Evolutionary conservation across 805 yeast genomes (phyloP).

Genomic region (Priceomyces haplophilus): DNA sequence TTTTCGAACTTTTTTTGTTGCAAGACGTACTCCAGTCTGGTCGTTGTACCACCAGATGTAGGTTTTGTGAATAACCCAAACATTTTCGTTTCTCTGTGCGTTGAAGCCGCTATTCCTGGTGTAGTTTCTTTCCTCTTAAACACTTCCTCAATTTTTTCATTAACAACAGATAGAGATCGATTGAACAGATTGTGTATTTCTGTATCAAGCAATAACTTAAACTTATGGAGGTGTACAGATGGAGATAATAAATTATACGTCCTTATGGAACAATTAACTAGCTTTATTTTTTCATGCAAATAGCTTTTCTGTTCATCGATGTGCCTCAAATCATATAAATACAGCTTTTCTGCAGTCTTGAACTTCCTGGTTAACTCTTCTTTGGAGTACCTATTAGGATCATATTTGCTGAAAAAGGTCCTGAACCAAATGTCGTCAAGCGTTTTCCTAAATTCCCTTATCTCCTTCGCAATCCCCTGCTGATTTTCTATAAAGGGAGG

Average conservation of each 20-base stretch:
- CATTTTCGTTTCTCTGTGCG: conserved; percentile 6
- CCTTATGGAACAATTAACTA: conserved; percentile 25
- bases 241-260: conserved; percentile 41
- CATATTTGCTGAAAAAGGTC: conserved; percentile 13
- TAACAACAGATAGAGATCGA: conserved; percentile 14
- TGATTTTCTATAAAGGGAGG: conserved; percentile 91
- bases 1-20: conserved; percentile 19
- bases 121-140: conserved; percentile 10
- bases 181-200: conserved; percentile 24
- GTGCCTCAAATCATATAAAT: not conserved
- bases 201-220: conserved; percentile 27
- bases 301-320: conserved; percentile 13
- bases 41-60: conserved; percentile 7
- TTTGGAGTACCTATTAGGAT: conserved; percentile 3
- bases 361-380: not conserved
- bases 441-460: conserved; percentile 45
- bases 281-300: conserved; percentile 19
- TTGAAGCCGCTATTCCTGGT: not conserved
- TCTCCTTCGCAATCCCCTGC: conserved; percentile 59
- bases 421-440: conserved; percentile 40
- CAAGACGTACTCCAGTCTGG: not conserved
- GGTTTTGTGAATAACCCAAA: conserved; percentile 5
- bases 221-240: conserved; percentile 33
- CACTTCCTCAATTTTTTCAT: conserved; percentile 15
- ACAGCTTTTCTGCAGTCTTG: not conserved